A percentile compares a stretch with the other conserved stretches of the same genome.
Evolutionary conservation across 164 flowering plant species (phyloP).

Genomic region (Dillenia turbinata): DNA sequence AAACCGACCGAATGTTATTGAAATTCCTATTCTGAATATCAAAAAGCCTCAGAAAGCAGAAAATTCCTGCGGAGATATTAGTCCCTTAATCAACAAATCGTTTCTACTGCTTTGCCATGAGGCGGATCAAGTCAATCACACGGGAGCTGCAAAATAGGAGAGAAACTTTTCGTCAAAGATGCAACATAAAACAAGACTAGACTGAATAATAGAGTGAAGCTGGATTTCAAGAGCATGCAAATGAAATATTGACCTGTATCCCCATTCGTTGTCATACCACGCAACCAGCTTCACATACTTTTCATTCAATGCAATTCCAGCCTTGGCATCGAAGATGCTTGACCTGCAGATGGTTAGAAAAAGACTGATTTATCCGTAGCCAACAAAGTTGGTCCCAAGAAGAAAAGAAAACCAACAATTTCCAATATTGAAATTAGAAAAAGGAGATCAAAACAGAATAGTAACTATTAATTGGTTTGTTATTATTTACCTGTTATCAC

Average conservation of each 20-base stretch:
- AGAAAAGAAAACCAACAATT: background rate
- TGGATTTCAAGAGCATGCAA: background rate
- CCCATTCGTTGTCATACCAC: constrained; percentile 97
- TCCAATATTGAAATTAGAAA: background rate
- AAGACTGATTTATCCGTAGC: background rate
- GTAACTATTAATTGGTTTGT: background rate
- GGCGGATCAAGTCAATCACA: constrained; percentile 49
- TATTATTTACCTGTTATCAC: constrained; percentile 65
- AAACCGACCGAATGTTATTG: too few relatives aligned
- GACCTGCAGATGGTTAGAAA: constrained; percentile 42
- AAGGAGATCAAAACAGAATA: background rate
- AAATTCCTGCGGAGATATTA: too few relatives aligned
- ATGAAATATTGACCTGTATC: constrained; percentile 58
- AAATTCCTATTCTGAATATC: too few relatives aligned
- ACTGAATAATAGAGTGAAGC: too few relatives aligned
- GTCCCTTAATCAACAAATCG: too few relatives aligned
- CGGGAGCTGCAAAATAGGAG: constrained; percentile 41
- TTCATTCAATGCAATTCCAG: constrained; percentile 83
- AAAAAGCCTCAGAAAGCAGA: too few relatives aligned
- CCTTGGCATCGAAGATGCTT: constrained; percentile 95
- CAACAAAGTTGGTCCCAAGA: background rate
- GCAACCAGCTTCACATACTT: constrained; percentile 78
- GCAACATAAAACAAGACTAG: background rate
- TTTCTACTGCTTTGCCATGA: constrained; percentile 15
- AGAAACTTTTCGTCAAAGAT: background rate